phyloP scores from a whole-genome alignment of 768 basidiomycete species.

The Myochromella boudieri region DNA sequence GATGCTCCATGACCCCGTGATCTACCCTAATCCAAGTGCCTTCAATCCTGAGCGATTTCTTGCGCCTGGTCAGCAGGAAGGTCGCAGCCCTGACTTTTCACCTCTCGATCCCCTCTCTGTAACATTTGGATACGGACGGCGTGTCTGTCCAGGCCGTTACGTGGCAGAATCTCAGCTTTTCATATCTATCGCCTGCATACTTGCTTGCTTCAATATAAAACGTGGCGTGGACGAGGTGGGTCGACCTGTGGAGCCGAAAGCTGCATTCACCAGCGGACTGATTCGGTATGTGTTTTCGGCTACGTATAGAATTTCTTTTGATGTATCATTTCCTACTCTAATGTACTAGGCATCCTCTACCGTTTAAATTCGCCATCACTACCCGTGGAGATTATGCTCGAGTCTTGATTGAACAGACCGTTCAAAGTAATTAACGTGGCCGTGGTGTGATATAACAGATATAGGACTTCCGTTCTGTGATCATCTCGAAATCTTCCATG shows the following conservation, averaged over 20 bases:
- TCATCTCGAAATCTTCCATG: slow-evolving; percentile 24
- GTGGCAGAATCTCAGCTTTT: slow-evolving; percentile 45
- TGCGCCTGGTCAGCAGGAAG: slow-evolving; percentile 15
- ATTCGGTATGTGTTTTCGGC: slow-evolving; percentile 35
- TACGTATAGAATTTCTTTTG: background rate
- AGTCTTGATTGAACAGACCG: slow-evolving; percentile 31
- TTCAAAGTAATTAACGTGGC: slow-evolving; percentile 14
- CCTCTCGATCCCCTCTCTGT: slow-evolving; percentile 33
- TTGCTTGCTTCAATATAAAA: slow-evolving; percentile 39
- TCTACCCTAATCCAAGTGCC: slow-evolving; percentile 42
- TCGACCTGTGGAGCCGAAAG: slow-evolving; percentile 24
- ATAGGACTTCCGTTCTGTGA: too few species aligned
- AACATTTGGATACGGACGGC: slow-evolving; percentile 43
- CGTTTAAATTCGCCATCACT: slow-evolving; percentile 31
- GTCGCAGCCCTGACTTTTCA: slow-evolving; percentile 27
- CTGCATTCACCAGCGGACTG: slow-evolving; percentile 41
- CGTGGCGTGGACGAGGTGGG: slow-evolving; percentile 37
- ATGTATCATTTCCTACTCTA: background rate
- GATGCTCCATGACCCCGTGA: slow-evolving; percentile 47
- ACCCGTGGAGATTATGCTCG: slow-evolving; percentile 28
- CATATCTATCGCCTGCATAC: slow-evolving; percentile 44
- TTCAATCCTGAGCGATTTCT: slow-evolving; percentile 55
- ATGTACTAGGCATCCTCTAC: slow-evolving; percentile 29
- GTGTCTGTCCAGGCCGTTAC: slow-evolving; percentile 48
- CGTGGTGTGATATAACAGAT: too few species aligned